Base-by-base conservation (phyloP, 192 early-diverging fungal species). In the Pilaira anomala region DNA sequence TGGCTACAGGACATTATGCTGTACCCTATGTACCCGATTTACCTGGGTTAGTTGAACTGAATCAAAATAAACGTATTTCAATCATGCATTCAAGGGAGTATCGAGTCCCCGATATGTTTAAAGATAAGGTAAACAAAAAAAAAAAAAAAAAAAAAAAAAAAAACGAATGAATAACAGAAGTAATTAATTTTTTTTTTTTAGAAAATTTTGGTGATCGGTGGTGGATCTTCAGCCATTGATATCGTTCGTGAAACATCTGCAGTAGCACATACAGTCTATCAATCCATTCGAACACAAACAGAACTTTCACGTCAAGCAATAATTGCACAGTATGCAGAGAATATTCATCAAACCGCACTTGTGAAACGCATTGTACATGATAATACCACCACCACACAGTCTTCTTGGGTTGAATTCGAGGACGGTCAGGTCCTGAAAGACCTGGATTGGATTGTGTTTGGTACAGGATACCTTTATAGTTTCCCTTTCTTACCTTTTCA, bases 401-500 rank as follows among this genome's bases (percentile, higher is more conserved):
- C 24, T 12, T 18, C 21, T 9, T 36, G 33, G 7, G 64, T 84
- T 9, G 48, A 62, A 42, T 76, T 73, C 25, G 46, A 49, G 6
- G 76, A 77, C 44, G 75, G 71, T 21, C 68, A 74, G 0, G 0
- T 11, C 3, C 57, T 82, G 0, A 52, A 51, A 9, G 52, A 77
- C 1, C 56, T 80, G 0, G 82, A 88, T 55, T 36, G 33, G 9
- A 69, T 91, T 19, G 71, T 91, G 0, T 83, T 78, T 50, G 88
- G 84, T 22, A 91, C 89, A 0, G 89, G 89, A 0, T 91, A 87
- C 61, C 57, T 79, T 0, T 85, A 78, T 33, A 68, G 67, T 2
- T 85, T 76, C 64, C 88, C 88, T 25, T 91, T 90, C 59, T 46
- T 87, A 1, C 45, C 58, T 11, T 48, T 60, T 48, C 53, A 69